Evolutionary conservation across 2,329 filamentous ascomycete genomes (phyloP).

Genomic region (Alternaria burnsii): DNA sequence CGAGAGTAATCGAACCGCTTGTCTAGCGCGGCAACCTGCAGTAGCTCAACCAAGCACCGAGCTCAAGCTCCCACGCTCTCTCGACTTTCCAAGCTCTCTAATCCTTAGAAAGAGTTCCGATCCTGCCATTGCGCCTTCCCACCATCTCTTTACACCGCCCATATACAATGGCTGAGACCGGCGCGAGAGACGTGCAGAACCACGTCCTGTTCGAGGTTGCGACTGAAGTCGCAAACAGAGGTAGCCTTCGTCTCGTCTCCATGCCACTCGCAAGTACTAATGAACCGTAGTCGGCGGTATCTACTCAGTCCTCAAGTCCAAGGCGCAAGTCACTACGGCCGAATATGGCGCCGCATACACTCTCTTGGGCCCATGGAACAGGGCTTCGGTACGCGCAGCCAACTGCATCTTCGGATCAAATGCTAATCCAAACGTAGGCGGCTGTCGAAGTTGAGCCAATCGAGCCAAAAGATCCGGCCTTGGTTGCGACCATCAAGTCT

Average conservation of each 20-base stretch:
- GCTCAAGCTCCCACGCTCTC: constrained; percentile 33
- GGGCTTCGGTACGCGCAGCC: constrained; percentile 73
- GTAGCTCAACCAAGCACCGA: constrained; percentile 36
- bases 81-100: constrained; percentile 27
- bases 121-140: constrained; percentile 20
- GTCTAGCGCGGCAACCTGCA: constrained; percentile 41
- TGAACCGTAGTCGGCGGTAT: constrained; percentile 84
- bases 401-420: constrained; percentile 1
- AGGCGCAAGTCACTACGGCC: constrained; percentile 94
- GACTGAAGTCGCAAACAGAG: constrained; percentile 96
- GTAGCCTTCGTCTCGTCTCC: constrained; percentile 59
- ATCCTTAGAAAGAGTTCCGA: constrained; percentile 17
- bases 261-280: constrained; percentile 22
- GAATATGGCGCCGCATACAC: constrained; percentile 99
- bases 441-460: constrained; percentile 98
- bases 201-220: constrained; percentile 97
- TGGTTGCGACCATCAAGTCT: constrained; percentile 83
- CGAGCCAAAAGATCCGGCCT: constrained; percentile 79
- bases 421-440: constrained; percentile 65
- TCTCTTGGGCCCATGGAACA: constrained; percentile 92
- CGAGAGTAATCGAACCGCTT: constrained; percentile 30
- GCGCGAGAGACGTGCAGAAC: constrained; percentile 79
- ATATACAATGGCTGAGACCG: constrained; percentile 40
- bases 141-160: constrained; percentile 12
- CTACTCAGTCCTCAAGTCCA: constrained; percentile 99